phyloP scores from a whole-genome alignment of 306 rosid species.

The Fagus sylvatica region DNA sequence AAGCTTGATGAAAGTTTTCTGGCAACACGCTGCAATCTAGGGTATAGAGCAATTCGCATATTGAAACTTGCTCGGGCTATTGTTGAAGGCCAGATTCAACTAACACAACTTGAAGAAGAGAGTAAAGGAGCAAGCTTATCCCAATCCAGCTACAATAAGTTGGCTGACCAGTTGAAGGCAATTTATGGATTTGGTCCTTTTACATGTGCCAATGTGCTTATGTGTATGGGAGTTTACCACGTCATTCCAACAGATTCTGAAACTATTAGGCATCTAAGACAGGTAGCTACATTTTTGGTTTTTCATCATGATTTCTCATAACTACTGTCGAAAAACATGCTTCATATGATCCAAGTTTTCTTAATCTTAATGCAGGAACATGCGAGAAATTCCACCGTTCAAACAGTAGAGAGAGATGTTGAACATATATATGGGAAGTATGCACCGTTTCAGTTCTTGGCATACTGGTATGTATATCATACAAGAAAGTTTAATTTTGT shows the following conservation, averaged over 20 bases:
- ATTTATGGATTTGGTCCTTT: constrained; percentile 61
- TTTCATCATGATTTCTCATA: not conserved
- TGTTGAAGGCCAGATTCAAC: constrained; percentile 45
- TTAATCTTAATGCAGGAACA: constrained; percentile 37
- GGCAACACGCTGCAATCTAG: constrained; percentile 48
- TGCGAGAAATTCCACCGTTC: constrained; percentile 29
- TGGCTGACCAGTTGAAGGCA: constrained; percentile 38
- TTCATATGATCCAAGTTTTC: constrained; percentile 2
- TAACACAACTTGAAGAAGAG: constrained; percentile 42
- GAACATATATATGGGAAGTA: constrained; percentile 47
- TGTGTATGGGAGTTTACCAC: constrained; percentile 57
- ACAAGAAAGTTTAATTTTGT: not conserved
- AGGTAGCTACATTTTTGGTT: constrained; percentile 31
- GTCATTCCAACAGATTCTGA: constrained; percentile 56
- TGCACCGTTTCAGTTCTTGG: constrained; percentile 58
- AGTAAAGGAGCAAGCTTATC: constrained; percentile 32
- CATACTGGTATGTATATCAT: constrained; percentile 44
- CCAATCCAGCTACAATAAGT: constrained; percentile 28
- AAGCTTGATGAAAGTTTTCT: constrained; percentile 40
- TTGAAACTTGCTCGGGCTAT: constrained; percentile 44
- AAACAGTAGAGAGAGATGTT: constrained; percentile 37
- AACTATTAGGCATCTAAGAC: constrained; percentile 50
- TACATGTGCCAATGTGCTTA: constrained; percentile 52
- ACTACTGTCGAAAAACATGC: not conserved
- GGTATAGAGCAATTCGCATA: constrained; percentile 50